These are phyloP conservation scores for Penicillium nucicola DNA, from an alignment of 495 filamentous ascomycete genomes.

Conservation along the genomic window DNA sequence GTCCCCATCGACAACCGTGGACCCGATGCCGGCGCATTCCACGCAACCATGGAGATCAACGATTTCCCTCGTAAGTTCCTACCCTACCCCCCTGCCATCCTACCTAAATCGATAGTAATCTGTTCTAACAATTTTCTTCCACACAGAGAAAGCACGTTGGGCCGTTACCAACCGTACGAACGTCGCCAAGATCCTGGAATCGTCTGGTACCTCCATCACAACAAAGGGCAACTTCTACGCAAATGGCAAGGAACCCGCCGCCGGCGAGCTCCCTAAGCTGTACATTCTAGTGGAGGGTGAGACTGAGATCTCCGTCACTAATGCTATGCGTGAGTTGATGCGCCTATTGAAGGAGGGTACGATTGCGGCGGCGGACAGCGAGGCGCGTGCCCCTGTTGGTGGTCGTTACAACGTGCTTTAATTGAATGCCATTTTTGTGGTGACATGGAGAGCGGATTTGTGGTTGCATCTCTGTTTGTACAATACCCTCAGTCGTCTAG, in stretches of 20 bases:
- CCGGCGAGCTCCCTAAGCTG: slow-evolving; percentile 77
- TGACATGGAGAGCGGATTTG: background rate
- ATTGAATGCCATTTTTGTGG: background rate
- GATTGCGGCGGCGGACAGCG: slow-evolving; percentile 80
- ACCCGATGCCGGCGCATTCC: slow-evolving; percentile 94
- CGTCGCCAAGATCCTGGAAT: slow-evolving; percentile 95
- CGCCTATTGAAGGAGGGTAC: slow-evolving; percentile 89
- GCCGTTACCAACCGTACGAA: slow-evolving; percentile 98
- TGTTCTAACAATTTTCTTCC: slow-evolving; percentile 19
- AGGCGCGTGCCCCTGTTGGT: slow-evolving; percentile 72
- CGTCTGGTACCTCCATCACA: slow-evolving; percentile 93
- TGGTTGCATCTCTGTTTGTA: slow-evolving; percentile 11
- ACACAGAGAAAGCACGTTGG: slow-evolving; percentile 90
- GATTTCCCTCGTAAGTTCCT: slow-evolving; percentile 81
- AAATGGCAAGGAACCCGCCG: slow-evolving; percentile 71
- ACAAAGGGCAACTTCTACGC: slow-evolving; percentile 93
- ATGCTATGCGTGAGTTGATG: slow-evolving; percentile 89
- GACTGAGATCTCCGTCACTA: slow-evolving; percentile 86
- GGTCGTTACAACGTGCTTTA: slow-evolving; percentile 90
- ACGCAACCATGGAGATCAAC: slow-evolving; percentile 97
- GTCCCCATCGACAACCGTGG: slow-evolving; percentile 99
- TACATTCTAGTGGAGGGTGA: slow-evolving; percentile 98
- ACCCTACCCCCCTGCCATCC: background rate
- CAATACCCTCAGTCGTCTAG: slow-evolving; percentile 3
- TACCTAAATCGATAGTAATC: background rate